Base-by-base conservation (phyloP, 352 stramenopile species). In the Globisporangium alternatum region DNA sequence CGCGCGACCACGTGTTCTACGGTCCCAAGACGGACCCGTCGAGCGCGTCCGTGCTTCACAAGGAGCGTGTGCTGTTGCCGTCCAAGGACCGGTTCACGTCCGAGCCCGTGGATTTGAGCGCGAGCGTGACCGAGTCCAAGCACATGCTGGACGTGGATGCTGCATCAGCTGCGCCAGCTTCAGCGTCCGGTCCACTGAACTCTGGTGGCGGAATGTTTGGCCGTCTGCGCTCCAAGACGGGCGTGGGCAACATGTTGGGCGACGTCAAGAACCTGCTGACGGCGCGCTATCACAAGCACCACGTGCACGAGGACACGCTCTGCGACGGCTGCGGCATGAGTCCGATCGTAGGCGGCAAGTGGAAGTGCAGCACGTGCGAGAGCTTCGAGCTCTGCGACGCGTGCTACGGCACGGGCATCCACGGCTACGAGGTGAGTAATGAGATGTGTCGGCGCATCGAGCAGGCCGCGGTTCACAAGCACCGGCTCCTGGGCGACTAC, bases 241-340 rank as follows among this genome's bases (percentile, higher is more conserved):
- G 68, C 44, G 73, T 87, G 3, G 74, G 71, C 1, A 51, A 60
- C n/a, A 73, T 91, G 60, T 62, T 91, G 28, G 81, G 77, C 10
- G 79, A 87, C 52, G 79, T 90, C 19, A 89, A 87, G 67, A 89
- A 44, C 9, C 69, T 74, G 13, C 30, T 88, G 3, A 78, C 70
- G 30, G 72, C 69, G 43, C 77, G 77, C 7, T 83, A 81, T 41
- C 68, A 89, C 61, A 84, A 88, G 66, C 76, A 88, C 47, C 71
- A 88, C 44, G 76, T 95, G 22, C 80, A 95, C 68, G 80, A 89
- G 64, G 78, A 95, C 62, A 83, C 86, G 52, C 66, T 95, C 47
- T 95, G 86, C 56, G 80, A 91, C 60, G 83, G 86, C 30, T 95
- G 86, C 51, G 86, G 86, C 33, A 78, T 87, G 71, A 86, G 76